phyloP scores from a whole-genome alignment of 257 asterid species.

The Fraxinus quadrangulata region DNA sequence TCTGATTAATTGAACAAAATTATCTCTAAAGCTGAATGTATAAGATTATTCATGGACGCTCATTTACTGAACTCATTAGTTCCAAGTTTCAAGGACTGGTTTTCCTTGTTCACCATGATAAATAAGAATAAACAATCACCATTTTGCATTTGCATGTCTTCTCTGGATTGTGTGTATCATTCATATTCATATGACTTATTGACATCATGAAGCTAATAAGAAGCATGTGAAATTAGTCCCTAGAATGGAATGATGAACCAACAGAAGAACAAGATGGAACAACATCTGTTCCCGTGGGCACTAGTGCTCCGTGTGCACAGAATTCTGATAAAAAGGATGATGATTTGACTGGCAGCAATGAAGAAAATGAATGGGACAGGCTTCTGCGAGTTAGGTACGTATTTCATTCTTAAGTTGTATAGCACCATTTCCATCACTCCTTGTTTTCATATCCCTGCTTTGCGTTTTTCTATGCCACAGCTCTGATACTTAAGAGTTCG shows the following conservation, averaged over 20 bases:
- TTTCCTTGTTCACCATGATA: not conserved
- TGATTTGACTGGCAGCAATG: slow-evolving; percentile 43
- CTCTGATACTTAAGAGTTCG: slow-evolving; percentile 3
- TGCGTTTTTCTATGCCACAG: not conserved
- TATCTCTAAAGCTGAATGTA: not conserved
- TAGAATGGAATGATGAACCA: slow-evolving; percentile 89
- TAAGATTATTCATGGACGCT: not conserved
- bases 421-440: not conserved
- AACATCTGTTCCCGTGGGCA: slow-evolving; percentile 41
- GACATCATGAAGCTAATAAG: not conserved
- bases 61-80: not conserved
- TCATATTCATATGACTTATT: not conserved
- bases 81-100: not conserved
- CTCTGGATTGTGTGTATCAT: not conserved
- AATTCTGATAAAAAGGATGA: slow-evolving; percentile 64
- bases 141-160: not conserved
- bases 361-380: slow-evolving; percentile 96
- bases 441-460: not conserved
- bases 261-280: slow-evolving; percentile 69
- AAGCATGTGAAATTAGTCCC: slow-evolving; percentile 40
- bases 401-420: slow-evolving; percentile 8
- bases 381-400: slow-evolving; percentile 88
- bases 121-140: not conserved
- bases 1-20: not conserved
- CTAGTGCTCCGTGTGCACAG: slow-evolving; percentile 48